Percentiles rank a stretch among this genome's conserved stretches.
Evolutionary conservation across 768 basidiomycete genomes (phyloP).

Genomic region (Cystofilobasidium macerans): DNA sequence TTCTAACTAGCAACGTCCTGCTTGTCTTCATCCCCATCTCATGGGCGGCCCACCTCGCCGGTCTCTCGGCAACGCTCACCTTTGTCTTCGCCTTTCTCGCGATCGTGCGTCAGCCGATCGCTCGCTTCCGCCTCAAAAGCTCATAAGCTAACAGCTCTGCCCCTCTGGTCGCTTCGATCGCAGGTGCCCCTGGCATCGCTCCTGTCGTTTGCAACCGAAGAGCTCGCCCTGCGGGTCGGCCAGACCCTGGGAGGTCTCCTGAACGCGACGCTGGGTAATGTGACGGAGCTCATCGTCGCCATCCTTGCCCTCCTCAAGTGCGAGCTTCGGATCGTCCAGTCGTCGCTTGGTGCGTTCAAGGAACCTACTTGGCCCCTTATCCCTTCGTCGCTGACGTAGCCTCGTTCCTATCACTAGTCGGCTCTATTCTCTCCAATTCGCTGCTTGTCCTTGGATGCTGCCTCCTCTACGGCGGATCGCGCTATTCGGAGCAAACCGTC

Average conservation of each 20-base stretch:
- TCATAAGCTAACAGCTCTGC: too few relatives aligned
- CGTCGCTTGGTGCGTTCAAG: constrained; percentile 3
- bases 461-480: constrained; percentile 16
- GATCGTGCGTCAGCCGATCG: constrained; percentile 12
- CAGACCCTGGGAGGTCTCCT: constrained; percentile 22
- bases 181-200: too few relatives aligned
- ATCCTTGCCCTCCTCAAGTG: constrained; percentile 24
- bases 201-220: constrained; percentile 27
- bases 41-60: constrained; percentile 21
- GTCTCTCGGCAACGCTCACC: constrained; percentile 14
- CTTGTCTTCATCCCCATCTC: constrained; percentile 19
- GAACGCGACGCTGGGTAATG: constrained; percentile 25
- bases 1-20: constrained; percentile 11
- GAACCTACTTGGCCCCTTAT: background rate
- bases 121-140: background rate
- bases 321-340: constrained; percentile 24
- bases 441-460: constrained; percentile 22
- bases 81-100: constrained; percentile 25
- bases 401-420: background rate
- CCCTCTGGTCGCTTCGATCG: too few relatives aligned
- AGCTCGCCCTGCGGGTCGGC: constrained; percentile 21
- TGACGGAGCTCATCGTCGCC: constrained; percentile 20
- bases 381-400: background rate
- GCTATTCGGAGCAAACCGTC: constrained; percentile 19
- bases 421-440: constrained; percentile 22